Conservation (phyloP, 164 flowering plant species). For the Nelumbo lutea region DNA sequence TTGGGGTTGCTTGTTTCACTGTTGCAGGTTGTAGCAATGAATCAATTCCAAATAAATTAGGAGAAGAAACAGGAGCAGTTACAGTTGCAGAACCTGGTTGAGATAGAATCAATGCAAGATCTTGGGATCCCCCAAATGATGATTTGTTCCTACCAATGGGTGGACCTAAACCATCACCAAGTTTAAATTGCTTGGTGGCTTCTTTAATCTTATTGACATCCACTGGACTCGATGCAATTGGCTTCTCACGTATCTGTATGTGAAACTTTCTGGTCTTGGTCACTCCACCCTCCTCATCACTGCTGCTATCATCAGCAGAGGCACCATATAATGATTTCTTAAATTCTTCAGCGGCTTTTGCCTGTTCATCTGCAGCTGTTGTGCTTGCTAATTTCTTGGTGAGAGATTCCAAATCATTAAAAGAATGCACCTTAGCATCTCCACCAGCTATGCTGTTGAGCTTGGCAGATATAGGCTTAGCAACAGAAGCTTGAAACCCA, state of each 20-base stretch:
- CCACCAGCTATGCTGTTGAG: conserved; percentile 32
- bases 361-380: conserved; percentile 73
- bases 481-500: conserved; percentile 38
- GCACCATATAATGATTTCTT: conserved; percentile 81
- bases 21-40: conserved; percentile 42
- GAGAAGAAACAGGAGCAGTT: conserved; percentile 33
- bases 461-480: conserved; percentile 29
- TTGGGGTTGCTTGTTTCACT: conserved; percentile 33
- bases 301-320: conserved; percentile 73
- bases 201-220: conserved; percentile 96
- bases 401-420: conserved; percentile 63
- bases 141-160: conserved; percentile 72
- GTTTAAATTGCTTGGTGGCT: conserved; percentile 85
- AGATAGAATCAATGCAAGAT: conserved; percentile 41
- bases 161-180: conserved; percentile 72
- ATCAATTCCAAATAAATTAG: conserved; percentile 68
- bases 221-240: conserved; percentile 62
- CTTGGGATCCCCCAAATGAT: conserved; percentile 56
- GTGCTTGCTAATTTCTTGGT: conserved; percentile 33
- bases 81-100: conserved; percentile 39
- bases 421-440: conserved; percentile 33
- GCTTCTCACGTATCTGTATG: conserved; percentile 88
- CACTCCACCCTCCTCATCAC: conserved; percentile 85
- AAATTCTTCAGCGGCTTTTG: conserved; percentile 94
- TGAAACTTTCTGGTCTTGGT: conserved; percentile 68